Percentiles rank a stretch among this genome's conserved stretches.
Evolutionary conservation across 1,284 basidiomycete species (phyloP).

Genomic region (Sparassis latifolia): DNA sequence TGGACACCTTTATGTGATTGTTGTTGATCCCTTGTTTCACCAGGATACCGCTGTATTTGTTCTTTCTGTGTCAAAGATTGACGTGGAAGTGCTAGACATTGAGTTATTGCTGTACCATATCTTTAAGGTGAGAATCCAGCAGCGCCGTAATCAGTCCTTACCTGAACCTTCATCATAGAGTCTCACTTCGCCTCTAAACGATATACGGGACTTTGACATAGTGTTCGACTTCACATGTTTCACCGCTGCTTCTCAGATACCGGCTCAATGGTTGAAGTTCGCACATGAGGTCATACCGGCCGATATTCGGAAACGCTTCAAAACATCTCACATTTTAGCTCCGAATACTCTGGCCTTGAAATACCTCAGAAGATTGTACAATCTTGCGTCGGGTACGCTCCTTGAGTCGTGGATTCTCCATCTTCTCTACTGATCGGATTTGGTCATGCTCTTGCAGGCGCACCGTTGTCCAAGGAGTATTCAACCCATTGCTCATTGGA

Average conservation of each 20-base stretch:
- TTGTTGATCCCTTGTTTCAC: neutral
- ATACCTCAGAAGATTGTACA: conserved; percentile 71
- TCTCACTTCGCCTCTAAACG: conserved; percentile 37
- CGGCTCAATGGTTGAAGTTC: conserved; percentile 77
- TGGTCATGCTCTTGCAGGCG: conserved; percentile 7
- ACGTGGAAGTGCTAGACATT: conserved; percentile 80
- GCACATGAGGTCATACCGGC: conserved; percentile 73
- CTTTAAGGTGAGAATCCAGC: conserved; percentile 50
- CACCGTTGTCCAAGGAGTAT: conserved; percentile 12
- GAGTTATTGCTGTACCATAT: conserved; percentile 82
- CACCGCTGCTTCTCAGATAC: conserved; percentile 70
- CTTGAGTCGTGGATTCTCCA: neutral
- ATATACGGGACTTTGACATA: conserved; percentile 57
- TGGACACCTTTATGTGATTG: neutral
- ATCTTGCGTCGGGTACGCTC: conserved; percentile 62
- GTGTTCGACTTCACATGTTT: conserved; percentile 83
- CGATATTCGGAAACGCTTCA: conserved; percentile 55
- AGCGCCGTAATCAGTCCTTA: neutral
- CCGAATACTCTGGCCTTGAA: conserved; percentile 72
- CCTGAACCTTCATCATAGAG: conserved; percentile 21
- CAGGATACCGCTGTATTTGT: conserved; percentile 56
- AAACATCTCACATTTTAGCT: conserved; percentile 66
- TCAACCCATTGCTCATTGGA: conserved; percentile 21
- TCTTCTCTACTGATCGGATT: neutral
- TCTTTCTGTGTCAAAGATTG: conserved; percentile 59